Conservation (phyloP, 1,284 basidiomycete species). For the Apiotrichum veenhuisii region DNA sequence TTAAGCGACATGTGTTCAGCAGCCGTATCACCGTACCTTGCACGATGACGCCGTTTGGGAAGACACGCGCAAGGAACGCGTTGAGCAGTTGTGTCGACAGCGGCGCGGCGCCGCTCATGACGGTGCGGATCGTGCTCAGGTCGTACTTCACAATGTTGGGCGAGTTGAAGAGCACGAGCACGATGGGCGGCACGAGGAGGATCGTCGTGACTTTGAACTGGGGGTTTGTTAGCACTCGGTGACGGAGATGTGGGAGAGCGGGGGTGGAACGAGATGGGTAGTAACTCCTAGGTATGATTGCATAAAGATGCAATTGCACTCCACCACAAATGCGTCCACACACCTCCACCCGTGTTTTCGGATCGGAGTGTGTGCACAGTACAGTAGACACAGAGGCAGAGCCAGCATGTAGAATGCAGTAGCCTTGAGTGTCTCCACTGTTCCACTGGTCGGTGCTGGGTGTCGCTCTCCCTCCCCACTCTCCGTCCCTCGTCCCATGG, state of each 20-base stretch:
- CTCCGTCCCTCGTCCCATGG: no score
- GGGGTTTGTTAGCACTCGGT: conserved; percentile 28
- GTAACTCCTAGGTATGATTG: no score
- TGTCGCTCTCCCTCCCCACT: no score
- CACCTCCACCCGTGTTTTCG: no score
- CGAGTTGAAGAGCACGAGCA: conserved; percentile 55
- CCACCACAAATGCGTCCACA: no score
- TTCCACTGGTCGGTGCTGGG: no score
- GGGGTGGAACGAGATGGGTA: conserved; percentile 31
- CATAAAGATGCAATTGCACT: no score
- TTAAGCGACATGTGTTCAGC: conserved; percentile 33
- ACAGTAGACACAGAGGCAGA: no score
- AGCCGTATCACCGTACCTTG: no score
- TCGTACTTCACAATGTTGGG: conserved; percentile 66
- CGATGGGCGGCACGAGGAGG: conserved; percentile 77
- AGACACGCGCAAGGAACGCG: conserved; percentile 26
- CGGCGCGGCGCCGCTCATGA: conserved; percentile 80
- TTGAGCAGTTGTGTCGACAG: conserved; percentile 54
- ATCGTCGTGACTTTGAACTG: conserved; percentile 61
- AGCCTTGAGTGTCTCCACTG: no score
- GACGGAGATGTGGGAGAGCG: conserved; percentile 11
- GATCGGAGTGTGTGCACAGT: no score
- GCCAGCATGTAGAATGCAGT: no score
- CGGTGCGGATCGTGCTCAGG: conserved; percentile 58
- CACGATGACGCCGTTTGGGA: conserved; percentile 27